Base-by-base conservation (phyloP, 2,329 filamentous ascomycete genomes). In the Pseudocercospora crystallina region DNA sequence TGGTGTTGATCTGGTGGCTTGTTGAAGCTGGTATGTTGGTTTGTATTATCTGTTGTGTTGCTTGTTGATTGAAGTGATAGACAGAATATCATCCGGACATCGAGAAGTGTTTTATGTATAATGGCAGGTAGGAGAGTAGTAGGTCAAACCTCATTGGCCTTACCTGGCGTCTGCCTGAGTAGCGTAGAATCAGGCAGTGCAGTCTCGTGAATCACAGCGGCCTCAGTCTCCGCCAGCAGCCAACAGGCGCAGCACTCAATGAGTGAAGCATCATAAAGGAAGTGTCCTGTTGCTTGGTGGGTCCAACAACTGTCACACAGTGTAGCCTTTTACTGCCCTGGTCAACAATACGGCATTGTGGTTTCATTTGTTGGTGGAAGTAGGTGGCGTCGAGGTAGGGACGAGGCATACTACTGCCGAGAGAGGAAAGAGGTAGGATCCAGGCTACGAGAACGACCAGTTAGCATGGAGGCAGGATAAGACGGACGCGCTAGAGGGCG, bases 211-310 rank as follows among this genome's bases (percentile, higher is more conserved):
- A 15, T 15, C 14, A 10, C 34, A 49, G 46, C 46, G 46, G 46
- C 46, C 46, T 49, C 46, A 43, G 38, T 31, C 30, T 14, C 30
- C 38, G 46, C 46, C 46, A 49, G 38, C 26, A 36, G 30, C 17
- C n/a, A 48, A 48, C 38, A 40, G 46, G 46, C 46, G 46, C 38
- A 43, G 46, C 38, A 31, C n/a, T 33, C 32, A 49, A 17, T 49
- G 38, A 49, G 17, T 14, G 11, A 17, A 29, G 31, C 37, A 42
- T 37, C 37, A 36, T 20, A 38, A 40, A 31, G 17, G 9, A 14
- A 31, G 14, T 37, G 46, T 40, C 46, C 32, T 49, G 38, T 14
- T 8, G 13, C 30, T 42, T 31, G 46, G 42, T 38, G 46, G 31
- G 10, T 33, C 46, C 38, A 49, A 49, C 46, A 20, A 36, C 17